A percentile compares a stretch with the other conserved stretches of the same genome.
These are phyloP conservation scores for Ustilago sp. DNA, from an alignment of 1,284 basidiomycete species.

Conservation along the genomic window DNA sequence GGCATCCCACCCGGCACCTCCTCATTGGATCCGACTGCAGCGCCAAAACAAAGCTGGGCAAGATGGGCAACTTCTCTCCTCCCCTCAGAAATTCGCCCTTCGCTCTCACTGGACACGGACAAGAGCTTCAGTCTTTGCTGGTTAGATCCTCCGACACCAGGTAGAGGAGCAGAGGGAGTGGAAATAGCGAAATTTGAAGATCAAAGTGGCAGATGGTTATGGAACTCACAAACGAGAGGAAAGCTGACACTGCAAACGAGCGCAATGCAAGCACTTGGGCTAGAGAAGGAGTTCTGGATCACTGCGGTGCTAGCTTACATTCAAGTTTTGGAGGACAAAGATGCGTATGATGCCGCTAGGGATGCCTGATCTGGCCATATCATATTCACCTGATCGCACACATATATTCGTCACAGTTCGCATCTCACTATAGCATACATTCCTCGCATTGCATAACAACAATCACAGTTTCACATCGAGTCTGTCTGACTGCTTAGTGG, in stretches of 20 bases:
- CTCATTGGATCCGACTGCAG: background rate
- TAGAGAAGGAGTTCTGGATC: slow-evolving; percentile 61
- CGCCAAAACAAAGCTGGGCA: slow-evolving; percentile 44
- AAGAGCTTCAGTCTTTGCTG: slow-evolving; percentile 60
- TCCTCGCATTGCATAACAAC: slow-evolving; percentile 1
- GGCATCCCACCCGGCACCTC: slow-evolving; percentile 4
- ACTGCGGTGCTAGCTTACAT: slow-evolving; percentile 56
- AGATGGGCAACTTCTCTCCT: slow-evolving; percentile 56
- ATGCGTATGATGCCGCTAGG: slow-evolving; percentile 43
- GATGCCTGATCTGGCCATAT: slow-evolving; percentile 15
- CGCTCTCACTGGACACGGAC: slow-evolving; percentile 48
- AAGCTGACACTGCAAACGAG: slow-evolving; percentile 46
- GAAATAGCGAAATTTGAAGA: slow-evolving; percentile 58
- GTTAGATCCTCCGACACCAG: slow-evolving; percentile 42
- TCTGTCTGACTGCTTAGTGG: slow-evolving; percentile 34
- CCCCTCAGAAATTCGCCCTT: slow-evolving; percentile 51
- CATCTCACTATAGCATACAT: slow-evolving; percentile 7
- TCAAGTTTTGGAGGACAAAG: slow-evolving; percentile 60
- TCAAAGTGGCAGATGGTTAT: slow-evolving; percentile 53
- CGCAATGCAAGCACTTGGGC: slow-evolving; percentile 51
- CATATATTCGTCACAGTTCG: background rate
- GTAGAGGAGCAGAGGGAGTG: slow-evolving; percentile 11
- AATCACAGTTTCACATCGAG: background rate
- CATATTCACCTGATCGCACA: background rate
- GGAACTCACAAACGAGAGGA: slow-evolving; percentile 55